These are phyloP conservation scores for Piromyces sp. DNA, from an alignment of 192 early-diverging fungal species.

Conservation along the genomic window DNA sequence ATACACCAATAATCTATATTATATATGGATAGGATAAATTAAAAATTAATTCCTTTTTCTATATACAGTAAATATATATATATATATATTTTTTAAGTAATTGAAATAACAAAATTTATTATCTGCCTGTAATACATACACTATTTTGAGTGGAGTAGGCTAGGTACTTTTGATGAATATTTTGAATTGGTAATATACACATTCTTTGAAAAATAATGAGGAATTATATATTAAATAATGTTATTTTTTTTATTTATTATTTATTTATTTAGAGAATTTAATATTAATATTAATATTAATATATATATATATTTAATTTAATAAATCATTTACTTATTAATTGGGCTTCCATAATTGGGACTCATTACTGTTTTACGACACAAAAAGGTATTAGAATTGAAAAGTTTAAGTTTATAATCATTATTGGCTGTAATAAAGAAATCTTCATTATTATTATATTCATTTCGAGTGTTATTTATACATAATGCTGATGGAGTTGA, in stretches of 20 bases:
- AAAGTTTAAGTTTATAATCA: not conserved
- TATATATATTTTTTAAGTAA: too few relatives aligned
- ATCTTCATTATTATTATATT: not conserved
- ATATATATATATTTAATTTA: not conserved
- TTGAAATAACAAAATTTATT: too few relatives aligned
- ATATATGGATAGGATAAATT: too few relatives aligned
- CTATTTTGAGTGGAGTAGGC: constrained; percentile 19
- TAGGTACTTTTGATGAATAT: constrained; percentile 13
- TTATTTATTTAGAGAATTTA: constrained; percentile 3
- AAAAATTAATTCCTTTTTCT: too few relatives aligned
- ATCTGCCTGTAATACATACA: constrained; percentile 8
- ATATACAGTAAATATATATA: too few relatives aligned
- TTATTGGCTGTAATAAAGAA: not conserved
- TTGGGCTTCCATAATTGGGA: constrained; percentile 27
- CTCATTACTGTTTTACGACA: constrained; percentile 32
- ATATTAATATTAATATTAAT: constrained; percentile 2
- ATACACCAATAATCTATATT: constrained; percentile 20
- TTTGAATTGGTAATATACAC: not conserved
- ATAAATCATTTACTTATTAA: not conserved
- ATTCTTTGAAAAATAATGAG: not conserved
- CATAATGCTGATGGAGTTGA: not conserved
- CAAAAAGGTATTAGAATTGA: constrained; percentile 4
- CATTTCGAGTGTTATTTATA: not conserved
- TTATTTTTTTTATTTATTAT: too few relatives aligned
- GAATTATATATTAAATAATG: too few relatives aligned